phyloP scores from a whole-genome alignment of 306 rosid genomes.

The Vigna radiata region DNA sequence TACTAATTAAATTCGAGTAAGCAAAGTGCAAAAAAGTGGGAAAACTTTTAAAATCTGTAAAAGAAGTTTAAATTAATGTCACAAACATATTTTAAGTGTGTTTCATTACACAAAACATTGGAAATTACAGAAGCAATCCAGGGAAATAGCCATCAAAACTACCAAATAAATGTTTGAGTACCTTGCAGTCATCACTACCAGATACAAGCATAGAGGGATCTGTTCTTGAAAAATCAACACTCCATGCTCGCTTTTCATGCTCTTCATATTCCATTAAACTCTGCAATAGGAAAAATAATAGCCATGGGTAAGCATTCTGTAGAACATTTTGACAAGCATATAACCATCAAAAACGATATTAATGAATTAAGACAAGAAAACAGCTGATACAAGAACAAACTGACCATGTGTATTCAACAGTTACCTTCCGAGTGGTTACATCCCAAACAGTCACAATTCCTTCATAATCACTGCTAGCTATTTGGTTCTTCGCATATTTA shows the following conservation, averaged over 20 bases:
- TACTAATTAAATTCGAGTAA: not conserved
- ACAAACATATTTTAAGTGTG: not conserved
- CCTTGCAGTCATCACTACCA: slow-evolving; percentile 99
- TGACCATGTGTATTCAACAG: slow-evolving; percentile 29
- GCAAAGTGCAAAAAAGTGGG: not conserved
- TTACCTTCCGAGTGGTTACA: slow-evolving; percentile 90
- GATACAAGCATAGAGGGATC: slow-evolving; percentile 98
- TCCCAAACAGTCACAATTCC: slow-evolving; percentile 99
- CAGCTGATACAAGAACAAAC: slow-evolving; percentile 37
- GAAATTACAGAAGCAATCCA: slow-evolving; percentile 29
- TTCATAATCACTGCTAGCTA: slow-evolving; percentile 98
- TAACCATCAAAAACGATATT: slow-evolving; percentile 5
- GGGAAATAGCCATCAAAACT: slow-evolving; percentile 35
- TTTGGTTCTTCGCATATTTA: slow-evolving; percentile 83
- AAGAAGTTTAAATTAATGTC: slow-evolving; percentile 8
- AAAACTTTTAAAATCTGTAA: slow-evolving; percentile 7
- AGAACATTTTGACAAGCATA: slow-evolving; percentile 23
- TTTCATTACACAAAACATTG: slow-evolving; percentile 3
- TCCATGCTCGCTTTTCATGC: slow-evolving; percentile 99
- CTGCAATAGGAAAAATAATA: slow-evolving; percentile 52
- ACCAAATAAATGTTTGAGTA: slow-evolving; percentile 41
- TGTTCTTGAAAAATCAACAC: slow-evolving; percentile 95
- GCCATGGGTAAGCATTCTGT: slow-evolving; percentile 22
- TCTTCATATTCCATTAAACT: slow-evolving; percentile 98
- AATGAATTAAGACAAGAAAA: slow-evolving; percentile 25